Base-by-base conservation (phyloP, 1,139 yeast genomes). In the Suhomyces panamericanus region DNA sequence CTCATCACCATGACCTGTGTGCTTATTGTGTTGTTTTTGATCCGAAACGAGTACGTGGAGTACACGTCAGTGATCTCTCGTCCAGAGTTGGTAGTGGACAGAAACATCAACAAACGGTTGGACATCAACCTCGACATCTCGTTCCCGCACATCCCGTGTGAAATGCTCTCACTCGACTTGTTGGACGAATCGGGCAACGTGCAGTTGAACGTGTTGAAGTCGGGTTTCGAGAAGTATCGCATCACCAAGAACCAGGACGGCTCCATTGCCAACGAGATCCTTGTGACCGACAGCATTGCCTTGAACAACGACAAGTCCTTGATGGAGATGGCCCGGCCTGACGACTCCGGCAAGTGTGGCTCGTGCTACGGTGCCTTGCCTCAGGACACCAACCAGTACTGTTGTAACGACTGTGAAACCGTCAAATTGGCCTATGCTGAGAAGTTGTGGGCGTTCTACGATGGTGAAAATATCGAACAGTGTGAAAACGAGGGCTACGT, bases 401-500 rank as follows among this genome's bases (percentile, higher is more conserved):
- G 97, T 68, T 93, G 99, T 67, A 87, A 90, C 62, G 78, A 85
- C 32, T 93, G 99, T 73, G 86, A 79, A 38, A 81, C 88, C 35
- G 96, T 93, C 31, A 80, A 81, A 49, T 67, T 75, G 54, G 96
- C 97, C 1, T 93, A 91, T 61, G 83, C 87, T 20, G 78, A 76
- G 16, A 76, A 71, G 24, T 82, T 81, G 29, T 93, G 99, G 99
- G 93, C 87, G 3, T 91, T 93, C 64, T 85, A 69, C 56, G 98
- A 93, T 61, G 98, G 98, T 46, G 74, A 77, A 43, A 81, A 87
- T 49, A 81, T 93, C 49, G 88, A 82, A 51, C 98, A 91, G 67
- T 93, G 99, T 75, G 96, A 88, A 60, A 70, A 70, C 9, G 96
- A 90, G 63, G 95, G 96, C 10, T 90, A 87, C 63, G 95, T 88